Percentiles rank a stretch among this genome's conserved stretches.
These are phyloP conservation scores for Sporothrix brunneoviolacea DNA, from an alignment of 2,329 filamentous ascomycete genomes.

Conservation along the genomic window DNA sequence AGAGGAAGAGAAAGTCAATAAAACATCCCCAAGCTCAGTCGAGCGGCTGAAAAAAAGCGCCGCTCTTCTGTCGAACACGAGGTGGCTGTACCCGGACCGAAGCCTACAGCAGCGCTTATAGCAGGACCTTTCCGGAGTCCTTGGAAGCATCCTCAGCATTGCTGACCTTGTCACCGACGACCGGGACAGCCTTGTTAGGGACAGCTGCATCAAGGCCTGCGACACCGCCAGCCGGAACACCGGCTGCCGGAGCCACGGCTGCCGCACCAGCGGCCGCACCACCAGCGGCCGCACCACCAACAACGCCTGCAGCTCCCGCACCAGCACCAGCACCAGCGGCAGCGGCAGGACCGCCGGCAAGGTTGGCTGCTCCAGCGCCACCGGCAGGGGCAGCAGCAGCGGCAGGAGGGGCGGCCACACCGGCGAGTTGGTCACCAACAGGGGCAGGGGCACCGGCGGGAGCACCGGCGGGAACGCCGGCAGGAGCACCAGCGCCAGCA, in stretches of 20 bases:
- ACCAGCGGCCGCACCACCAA: neutral
- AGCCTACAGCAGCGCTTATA: constrained; percentile 3
- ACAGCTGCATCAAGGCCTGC: constrained; percentile 4
- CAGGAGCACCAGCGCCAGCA: neutral
- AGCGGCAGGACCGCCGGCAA: neutral
- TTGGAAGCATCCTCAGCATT: constrained; percentile 1
- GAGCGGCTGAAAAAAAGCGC: too few species aligned
- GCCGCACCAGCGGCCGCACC: neutral
- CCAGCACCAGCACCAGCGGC: constrained; percentile 1
- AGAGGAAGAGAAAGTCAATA: neutral
- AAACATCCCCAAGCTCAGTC: neutral
- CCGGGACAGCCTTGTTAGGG: constrained; percentile 11
- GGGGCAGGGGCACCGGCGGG: neutral
- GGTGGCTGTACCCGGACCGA: too few species aligned
- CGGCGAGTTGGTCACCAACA: neutral
- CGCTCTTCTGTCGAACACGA: too few species aligned
- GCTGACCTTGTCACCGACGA: constrained; percentile 2
- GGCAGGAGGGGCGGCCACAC: neutral
- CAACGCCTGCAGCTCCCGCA: neutral
- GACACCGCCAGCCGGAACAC: neutral
- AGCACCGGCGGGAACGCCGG: neutral
- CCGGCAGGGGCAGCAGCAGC: neutral
- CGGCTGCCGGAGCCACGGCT: neutral
- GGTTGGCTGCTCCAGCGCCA: too few species aligned
- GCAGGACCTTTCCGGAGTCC: constrained; percentile 9